phyloP scores from a whole-genome alignment of 805 yeast genomes.

The Candida patagonica region DNA sequence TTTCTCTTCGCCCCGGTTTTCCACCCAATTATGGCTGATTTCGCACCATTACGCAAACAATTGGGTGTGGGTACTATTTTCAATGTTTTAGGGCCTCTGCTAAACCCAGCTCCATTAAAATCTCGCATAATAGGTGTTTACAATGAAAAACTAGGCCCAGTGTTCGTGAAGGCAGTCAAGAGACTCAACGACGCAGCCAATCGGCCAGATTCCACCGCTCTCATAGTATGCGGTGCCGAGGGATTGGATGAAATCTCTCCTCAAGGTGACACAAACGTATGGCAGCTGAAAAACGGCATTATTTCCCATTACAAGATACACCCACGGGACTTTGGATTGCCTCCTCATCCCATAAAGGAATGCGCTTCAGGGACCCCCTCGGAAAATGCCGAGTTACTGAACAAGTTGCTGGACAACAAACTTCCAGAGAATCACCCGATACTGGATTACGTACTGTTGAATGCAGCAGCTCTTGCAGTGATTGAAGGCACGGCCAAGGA shows the following conservation, averaged over 20 bases:
- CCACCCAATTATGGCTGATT: conserved; percentile 83
- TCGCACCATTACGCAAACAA: conserved; percentile 65
- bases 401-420: conserved; percentile 38
- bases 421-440: conserved; percentile 43
- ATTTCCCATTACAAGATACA: conserved; percentile 23
- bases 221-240: conserved; percentile 88
- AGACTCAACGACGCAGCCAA: conserved; percentile 44
- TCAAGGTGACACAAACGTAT: conserved; percentile 67
- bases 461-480: conserved; percentile 79
- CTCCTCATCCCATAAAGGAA: conserved; percentile 53
- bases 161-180: conserved; percentile 75
- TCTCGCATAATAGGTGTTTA: conserved; percentile 89
- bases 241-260: conserved; percentile 95
- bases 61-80: conserved; percentile 89
- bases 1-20: conserved; percentile 89
- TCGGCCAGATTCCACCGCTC: conserved; percentile 39
- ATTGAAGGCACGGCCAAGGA: conserved; percentile 56
- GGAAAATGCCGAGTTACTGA: conserved; percentile 65
- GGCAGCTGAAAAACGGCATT: conserved; percentile 48
- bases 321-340: conserved; percentile 76
- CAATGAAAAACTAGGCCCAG: conserved; percentile 65
- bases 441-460: conserved; percentile 82
- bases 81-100: conserved; percentile 86
- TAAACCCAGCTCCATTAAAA: conserved; percentile 78
- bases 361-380: conserved; percentile 83